Base-by-base conservation (phyloP, 176 grass and related monocot genomes). In the Dendrocalamus sinicus region DNA sequence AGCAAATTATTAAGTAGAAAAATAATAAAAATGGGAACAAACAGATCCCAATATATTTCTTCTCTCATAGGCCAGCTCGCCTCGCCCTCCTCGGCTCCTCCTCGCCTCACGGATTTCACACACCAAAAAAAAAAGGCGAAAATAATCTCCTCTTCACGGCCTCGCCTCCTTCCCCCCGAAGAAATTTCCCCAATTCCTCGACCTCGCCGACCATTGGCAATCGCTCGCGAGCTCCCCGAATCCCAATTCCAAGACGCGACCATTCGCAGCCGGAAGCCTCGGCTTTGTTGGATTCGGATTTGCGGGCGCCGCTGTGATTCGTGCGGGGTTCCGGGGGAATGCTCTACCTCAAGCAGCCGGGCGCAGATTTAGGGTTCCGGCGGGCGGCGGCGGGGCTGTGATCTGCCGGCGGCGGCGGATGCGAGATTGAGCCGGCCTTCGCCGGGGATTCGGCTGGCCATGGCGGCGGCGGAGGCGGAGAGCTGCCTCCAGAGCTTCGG, bases 291-390 rank as follows among this genome's bases (percentile, higher is more conserved):
- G 30, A 30, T 12, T 55, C 37, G 65, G 83, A 64, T 64, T 82
- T 39, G 88, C 84, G 70, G 89, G n/a, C 79, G 67, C 41, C 28
- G 89, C 40, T 1, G 68, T 84, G 89, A 78, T 88, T n/a, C 70
- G 81, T 35, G 51, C 88, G 65, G 89, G 70, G 17, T 50, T 50
- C 32, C 72, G 32, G 83, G 83, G 89, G 89, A 88, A 91, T 91
- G 89, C 77, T 91, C 76, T 91, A 91, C 85, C 89, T 91, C 76
- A 91, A 91, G 81, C 89, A 76, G 76, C 89, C 85, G 15, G 76
- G 53, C 76, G 76, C 77, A 76, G 86, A 88, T 63, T 57, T 91
- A 88, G 89, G 81, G 54, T 91, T 84, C 64, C 81, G 86, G 89
- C 81, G 81, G 15, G 75, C 52, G 41, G 40, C 62, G 15, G 73